Percentiles rank a stretch among this genome's conserved stretches.
Conservation (phyloP, 179 eudicot species). For the Actinidia chinensis region DNA sequence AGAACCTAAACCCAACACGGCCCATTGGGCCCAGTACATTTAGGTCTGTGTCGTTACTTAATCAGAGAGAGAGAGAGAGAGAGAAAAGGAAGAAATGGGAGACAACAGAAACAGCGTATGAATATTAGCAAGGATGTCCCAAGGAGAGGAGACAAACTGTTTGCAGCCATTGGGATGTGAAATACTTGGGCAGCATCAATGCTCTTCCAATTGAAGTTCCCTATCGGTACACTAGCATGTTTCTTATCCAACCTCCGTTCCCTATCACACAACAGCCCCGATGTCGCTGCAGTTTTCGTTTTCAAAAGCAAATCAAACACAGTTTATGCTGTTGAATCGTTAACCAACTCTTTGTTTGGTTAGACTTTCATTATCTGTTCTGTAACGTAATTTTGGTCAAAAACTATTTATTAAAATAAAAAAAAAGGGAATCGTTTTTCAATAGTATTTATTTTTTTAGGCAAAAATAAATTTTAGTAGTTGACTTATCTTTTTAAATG, state of each 20-base stretch:
- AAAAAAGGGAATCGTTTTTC: not conserved
- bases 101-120: constrained; percentile 20
- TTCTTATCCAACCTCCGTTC: not conserved
- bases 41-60: too few species aligned
- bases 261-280: not conserved
- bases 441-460: too few species aligned
- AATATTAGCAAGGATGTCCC: constrained; percentile 30
- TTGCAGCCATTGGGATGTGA: constrained; percentile 17
- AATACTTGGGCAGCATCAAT: constrained; percentile 24
- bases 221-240: not conserved
- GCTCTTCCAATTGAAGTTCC: constrained; percentile 16
- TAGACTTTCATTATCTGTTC: too few species aligned
- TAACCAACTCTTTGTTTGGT: too few species aligned
- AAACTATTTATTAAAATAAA: not conserved
- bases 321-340: too few species aligned
- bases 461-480: too few species aligned
- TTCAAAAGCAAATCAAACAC: too few species aligned
- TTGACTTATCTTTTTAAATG: too few species aligned
- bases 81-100: constrained; percentile 9
- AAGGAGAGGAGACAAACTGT: constrained; percentile 19
- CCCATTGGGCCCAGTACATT: too few species aligned
- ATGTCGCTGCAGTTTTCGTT: not conserved
- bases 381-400: too few species aligned
- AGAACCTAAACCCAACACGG: too few species aligned
- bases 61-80: constrained; percentile 3